phyloP scores from a whole-genome alignment of 225 moss, liverwort and hornwort genomes.

The Climacium dendroides region DNA sequence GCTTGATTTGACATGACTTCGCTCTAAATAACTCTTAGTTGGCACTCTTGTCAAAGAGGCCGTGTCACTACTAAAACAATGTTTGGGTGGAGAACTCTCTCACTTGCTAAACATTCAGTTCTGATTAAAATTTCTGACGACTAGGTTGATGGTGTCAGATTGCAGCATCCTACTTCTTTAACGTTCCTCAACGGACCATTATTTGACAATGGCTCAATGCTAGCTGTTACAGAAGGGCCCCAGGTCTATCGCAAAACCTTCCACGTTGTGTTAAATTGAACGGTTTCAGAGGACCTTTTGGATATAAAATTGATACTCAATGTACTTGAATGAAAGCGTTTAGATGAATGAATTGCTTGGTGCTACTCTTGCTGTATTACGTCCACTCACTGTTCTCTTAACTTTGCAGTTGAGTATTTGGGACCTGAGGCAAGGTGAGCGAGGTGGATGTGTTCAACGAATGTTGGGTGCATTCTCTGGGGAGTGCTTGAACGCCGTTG shows the following conservation, averaged over 20 bases:
- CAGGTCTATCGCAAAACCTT: constrained; percentile 27
- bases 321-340: not conserved
- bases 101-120: not conserved
- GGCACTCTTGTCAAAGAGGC: not conserved
- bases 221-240: constrained; percentile 67
- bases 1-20: not conserved
- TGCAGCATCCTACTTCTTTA: constrained; percentile 73
- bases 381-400: not conserved
- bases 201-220: constrained; percentile 27
- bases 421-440: constrained; percentile 72
- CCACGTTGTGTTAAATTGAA: not conserved
- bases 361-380: not conserved
- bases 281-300: not conserved
- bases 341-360: not conserved
- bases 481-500: constrained; percentile 49
- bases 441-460: constrained; percentile 72
- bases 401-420: constrained; percentile 65
- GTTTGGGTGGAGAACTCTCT: not conserved
- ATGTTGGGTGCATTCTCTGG: constrained; percentile 70
- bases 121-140: not conserved
- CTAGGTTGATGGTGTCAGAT: constrained; percentile 26
- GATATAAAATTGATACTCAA: not conserved
- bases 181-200: constrained; percentile 49
- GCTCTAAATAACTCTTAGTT: not conserved
- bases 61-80: not conserved